Base-by-base conservation (phyloP, 306 rosid species). In the Trichosanthes cucumerina region DNA sequence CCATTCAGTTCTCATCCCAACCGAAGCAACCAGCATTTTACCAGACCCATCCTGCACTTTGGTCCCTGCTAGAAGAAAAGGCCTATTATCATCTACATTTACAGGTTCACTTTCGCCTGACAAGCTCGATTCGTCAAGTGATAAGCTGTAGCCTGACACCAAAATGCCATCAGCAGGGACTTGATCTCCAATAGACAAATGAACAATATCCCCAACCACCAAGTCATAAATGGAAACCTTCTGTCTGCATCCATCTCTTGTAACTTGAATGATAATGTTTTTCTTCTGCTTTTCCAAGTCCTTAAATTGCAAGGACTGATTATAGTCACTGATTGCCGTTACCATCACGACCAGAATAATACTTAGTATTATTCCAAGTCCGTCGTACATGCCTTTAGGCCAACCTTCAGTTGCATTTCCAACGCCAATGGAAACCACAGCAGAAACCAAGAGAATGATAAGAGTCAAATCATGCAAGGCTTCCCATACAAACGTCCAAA, bases 1-100 rank as follows among this genome's bases (percentile, higher is more conserved):
- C 98, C 98, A 95, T 90, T 95, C 97, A n/a, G 97, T 95, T 77
- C 87, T 89, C 97, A 87, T 91, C 2, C 98, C 97, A 77, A 95
- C 98, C 13, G 92, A 79, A 34, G 93, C 85, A 54, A 92, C 91
- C 2, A 92, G 82, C 97, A 95, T 92, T 84, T 88, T 95, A 26
- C 91, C 97, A 79, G 91, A 88, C 28, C 97, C 98, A 66, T 89
- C 96, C 87, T 91, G 96, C 47, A 92, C 97, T 60, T 89, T 87
- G 54, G 97, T 95, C 23, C 98, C 98, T 0, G 87, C 77, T 19
- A 95, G 86, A 65, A 95, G 85, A 82, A 87, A 95, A 33, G 97
- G 98, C 60, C 74, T 85, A 0, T 57, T 26, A 43, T 79, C 4
- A 46, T 80, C 78, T 18, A 86, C 82, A 64, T 83, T 66, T 53